Base-by-base conservation (phyloP, 192 early-diverging fungal species). In the Oehlia diaphana region DNA sequence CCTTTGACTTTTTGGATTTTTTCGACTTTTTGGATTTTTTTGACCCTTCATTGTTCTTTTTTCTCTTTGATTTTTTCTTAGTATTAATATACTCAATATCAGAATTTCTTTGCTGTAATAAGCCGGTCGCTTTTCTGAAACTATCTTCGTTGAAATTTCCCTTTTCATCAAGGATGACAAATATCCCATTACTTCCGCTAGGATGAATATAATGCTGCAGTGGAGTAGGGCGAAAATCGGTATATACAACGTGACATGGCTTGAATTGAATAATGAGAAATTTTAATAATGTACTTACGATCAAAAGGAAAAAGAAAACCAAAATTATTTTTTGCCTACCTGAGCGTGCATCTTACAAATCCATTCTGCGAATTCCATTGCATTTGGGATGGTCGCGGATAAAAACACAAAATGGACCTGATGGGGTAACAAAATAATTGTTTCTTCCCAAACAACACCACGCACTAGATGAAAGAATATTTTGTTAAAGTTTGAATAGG, bases 291-390 rank as follows among this genome's bases (percentile, higher is more conserved):
- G 10, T 47, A 12, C 44, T 47, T 47, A 47, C 2, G 44, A 47
- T 47, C 44, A 47, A 47, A 47, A 44, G 42, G 44, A 12, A 47
- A 26, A 47, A 47, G 31, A 1, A 47, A 47, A 12, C 10, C 2
- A 58, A 58, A 58, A 19, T 58, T 58, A 58, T 21, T 58, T 58
- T 1, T 58, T 58, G 16, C 19, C 21, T 61, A 71, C 77, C 58
- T 97, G 96, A 77, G 94, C 89, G 87, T 99, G 95, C 35, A 94
- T 93, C 79, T 94, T 95, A 81, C 92, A 93, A 79, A 99, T 97
- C 98, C 98, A 99, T 87, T 98, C 94, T 28, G 98, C 98, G 88
- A 99, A 99, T 83, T 99, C 94, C 92, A 97, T 94, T n/a, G 98
- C 96, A 77, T 99, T 99, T 44, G 98, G 98, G 79, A 99, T 99